These are phyloP conservation scores for Anisodus tanguticus DNA, from an alignment of 257 asterid genomes.

Conservation along the genomic window DNA sequence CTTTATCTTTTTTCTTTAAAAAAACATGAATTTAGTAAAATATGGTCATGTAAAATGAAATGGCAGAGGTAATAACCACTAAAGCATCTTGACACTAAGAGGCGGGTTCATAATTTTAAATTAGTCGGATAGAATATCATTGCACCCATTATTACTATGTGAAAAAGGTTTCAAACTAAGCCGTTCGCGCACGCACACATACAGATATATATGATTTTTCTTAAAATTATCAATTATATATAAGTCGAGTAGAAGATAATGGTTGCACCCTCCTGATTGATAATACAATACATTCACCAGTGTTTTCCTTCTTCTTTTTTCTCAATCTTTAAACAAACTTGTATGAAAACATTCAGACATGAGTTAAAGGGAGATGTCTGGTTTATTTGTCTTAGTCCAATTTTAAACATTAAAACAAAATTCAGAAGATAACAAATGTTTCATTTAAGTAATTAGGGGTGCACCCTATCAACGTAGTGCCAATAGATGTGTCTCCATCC, in stretches of 20 bases:
- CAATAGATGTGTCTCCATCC: constrained; percentile 40
- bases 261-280: not conserved
- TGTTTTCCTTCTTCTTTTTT: not conserved
- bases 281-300: not conserved
- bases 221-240: too few relatives aligned
- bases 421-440: constrained; percentile 20
- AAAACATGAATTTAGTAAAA: not conserved
- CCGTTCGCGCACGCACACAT: too few relatives aligned
- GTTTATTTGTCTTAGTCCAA: constrained; percentile 25
- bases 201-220: too few relatives aligned
- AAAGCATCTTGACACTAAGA: not conserved
- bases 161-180: not conserved
- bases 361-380: constrained; percentile 13
- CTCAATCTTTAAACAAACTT: not conserved
- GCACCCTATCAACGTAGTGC: constrained; percentile 37
- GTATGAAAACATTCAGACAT: constrained; percentile 13
- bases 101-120: not conserved
- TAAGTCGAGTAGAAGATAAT: not conserved
- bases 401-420: constrained; percentile 25
- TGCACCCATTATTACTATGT: not conserved
- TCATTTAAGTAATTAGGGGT: constrained; percentile 28
- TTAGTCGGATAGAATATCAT: not conserved
- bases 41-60: not conserved
- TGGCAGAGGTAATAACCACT: not conserved
- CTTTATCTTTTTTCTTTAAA: not conserved